Conservation (phyloP, 2,329 filamentous ascomycete genomes). For the Mycocentrospora acerina region DNA sequence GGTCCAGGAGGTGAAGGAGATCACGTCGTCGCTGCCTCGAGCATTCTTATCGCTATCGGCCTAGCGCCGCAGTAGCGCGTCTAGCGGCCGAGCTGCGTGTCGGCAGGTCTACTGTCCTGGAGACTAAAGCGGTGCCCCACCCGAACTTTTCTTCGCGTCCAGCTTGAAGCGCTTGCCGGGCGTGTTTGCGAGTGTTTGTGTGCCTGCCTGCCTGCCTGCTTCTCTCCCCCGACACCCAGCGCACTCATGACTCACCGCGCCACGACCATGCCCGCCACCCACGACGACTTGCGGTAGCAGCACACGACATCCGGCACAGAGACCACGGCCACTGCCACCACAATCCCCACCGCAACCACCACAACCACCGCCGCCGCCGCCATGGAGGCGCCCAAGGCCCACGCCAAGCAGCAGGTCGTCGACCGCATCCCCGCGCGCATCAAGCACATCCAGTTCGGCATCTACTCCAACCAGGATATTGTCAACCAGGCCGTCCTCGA, state of each 20-base stretch:
- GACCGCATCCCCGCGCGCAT: constrained; percentile 89
- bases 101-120: too few species aligned
- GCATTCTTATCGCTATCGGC: constrained; percentile 14
- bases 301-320: not conserved
- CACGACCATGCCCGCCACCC: constrained; percentile 18
- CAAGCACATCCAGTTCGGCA: constrained; percentile 90
- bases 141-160: constrained; percentile 19
- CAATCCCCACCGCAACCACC: not conserved
- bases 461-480: constrained; percentile 91
- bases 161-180: constrained; percentile 18
- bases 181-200: too few species aligned
- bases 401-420: constrained; percentile 81
- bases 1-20: constrained; percentile 3
- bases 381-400: constrained; percentile 24
- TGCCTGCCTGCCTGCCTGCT: too few species aligned
- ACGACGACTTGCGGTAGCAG: constrained; percentile 18
- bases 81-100: too few species aligned
- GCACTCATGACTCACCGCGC: constrained; percentile 25
- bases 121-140: too few species aligned
- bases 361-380: constrained; percentile 8
- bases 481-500: constrained; percentile 93
- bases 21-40: too few species aligned
- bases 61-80: constrained; percentile 11
- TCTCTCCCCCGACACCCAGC: not conserved
- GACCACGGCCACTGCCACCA: not conserved